Conservation (phyloP, 2,329 filamentous ascomycete species). For the Didymella keratinophila region DNA sequence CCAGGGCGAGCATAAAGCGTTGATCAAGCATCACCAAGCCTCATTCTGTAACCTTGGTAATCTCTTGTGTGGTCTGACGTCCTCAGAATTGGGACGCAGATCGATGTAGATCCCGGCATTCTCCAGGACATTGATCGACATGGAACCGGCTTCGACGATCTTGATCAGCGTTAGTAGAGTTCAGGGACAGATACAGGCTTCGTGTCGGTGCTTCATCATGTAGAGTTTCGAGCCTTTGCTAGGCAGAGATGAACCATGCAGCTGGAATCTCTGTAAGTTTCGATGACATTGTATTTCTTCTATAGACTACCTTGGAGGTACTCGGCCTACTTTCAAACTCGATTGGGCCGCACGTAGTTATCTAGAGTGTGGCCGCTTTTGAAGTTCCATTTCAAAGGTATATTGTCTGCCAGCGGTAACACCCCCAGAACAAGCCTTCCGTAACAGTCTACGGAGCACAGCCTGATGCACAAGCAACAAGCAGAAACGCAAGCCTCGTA, state of each 20-base stretch:
- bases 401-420: not conserved
- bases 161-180: constrained; percentile 2
- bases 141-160: constrained; percentile 4
- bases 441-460: not conserved
- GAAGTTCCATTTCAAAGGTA: no score
- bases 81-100: not conserved
- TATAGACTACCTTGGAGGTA: not conserved
- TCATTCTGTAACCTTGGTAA: not conserved
- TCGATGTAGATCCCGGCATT: not conserved
- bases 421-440: not conserved
- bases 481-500: not conserved
- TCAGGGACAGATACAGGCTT: constrained; percentile 5
- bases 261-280: not conserved
- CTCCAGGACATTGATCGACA: constrained; percentile 3
- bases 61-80: not conserved
- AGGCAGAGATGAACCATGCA: not conserved
- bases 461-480: not conserved
- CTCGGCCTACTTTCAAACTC: not conserved
- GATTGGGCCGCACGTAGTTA: not conserved
- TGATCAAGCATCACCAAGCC: constrained; percentile 9
- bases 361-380: no score
- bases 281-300: not conserved
- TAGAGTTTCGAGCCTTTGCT: not conserved
- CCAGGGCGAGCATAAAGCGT: not conserved
- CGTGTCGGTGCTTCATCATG: not conserved